Conservation (phyloP, 106 monocot species). For the Posidonia australis region DNA sequence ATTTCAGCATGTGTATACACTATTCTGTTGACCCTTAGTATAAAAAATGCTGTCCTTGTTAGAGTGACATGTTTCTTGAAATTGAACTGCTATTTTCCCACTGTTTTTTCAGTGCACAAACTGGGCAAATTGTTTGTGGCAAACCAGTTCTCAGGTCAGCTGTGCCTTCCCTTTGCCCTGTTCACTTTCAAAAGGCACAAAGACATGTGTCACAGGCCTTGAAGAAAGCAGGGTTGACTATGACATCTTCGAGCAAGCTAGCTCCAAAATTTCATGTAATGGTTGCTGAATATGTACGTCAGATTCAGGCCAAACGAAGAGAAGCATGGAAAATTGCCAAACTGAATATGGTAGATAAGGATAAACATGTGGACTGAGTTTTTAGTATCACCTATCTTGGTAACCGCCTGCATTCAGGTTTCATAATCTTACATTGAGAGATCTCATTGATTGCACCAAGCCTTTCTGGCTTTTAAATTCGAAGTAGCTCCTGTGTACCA, state of each 20-base stretch:
- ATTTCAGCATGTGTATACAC: no score
- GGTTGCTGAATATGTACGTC: conserved; percentile 15
- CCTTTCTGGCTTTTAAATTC: background rate
- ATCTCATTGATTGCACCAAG: background rate
- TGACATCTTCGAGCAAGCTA: conserved; percentile 12
- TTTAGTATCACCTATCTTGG: background rate
- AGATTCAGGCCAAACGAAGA: conserved; percentile 21
- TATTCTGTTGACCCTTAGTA: no score
- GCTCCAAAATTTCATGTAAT: conserved; percentile 22
- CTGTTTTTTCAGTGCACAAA: conserved; percentile 19
- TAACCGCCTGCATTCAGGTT: background rate
- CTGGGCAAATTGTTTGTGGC: conserved; percentile 16
- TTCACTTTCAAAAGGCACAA: conserved; percentile 24
- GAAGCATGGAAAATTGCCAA: conserved; percentile 3
- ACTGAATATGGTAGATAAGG: conserved; percentile 2
- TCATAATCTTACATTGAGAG: background rate
- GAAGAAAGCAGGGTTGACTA: conserved; percentile 21
- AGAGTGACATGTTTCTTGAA: background rate
- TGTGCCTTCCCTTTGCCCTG: conserved; percentile 17
- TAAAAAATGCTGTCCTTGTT: no score
- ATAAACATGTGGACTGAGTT: conserved; percentile 3
- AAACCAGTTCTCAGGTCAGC: conserved; percentile 25
- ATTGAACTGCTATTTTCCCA: background rate
- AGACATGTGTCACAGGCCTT: conserved; percentile 22
- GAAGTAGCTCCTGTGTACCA: background rate